These are phyloP conservation scores for Zymoseptoria passerinii DNA, from an alignment of 2,329 filamentous ascomycete species.

Conservation along the genomic window DNA sequence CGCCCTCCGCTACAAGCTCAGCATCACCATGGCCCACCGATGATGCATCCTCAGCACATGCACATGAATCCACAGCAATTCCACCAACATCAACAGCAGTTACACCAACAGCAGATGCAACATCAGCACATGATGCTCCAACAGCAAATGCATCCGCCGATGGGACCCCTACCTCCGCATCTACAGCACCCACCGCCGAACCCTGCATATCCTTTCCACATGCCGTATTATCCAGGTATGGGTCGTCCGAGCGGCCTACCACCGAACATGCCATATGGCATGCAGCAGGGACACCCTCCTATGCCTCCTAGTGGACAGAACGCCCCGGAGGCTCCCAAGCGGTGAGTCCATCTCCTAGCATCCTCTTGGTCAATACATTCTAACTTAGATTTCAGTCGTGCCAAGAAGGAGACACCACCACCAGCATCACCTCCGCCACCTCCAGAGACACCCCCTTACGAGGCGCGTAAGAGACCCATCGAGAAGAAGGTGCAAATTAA, in stretches of 20 bases:
- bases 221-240: conserved; percentile 7
- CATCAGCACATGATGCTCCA: neutral
- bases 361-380: neutral
- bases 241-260: conserved; percentile 10
- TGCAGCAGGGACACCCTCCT: conserved; percentile 5
- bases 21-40: neutral
- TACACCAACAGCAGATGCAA: conserved; percentile 1
- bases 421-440: conserved; percentile 14
- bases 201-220: conserved; percentile 1
- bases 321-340: neutral
- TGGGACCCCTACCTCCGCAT: conserved; percentile 1
- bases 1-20: conserved; percentile 1
- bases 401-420: conserved; percentile 11
- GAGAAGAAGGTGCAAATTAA: conserved; percentile 10
- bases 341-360: neutral
- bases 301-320: neutral
- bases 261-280: conserved; percentile 10
- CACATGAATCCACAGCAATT: conserved; percentile 2
- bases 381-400: conserved; percentile 7
- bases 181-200: neutral
- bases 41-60: conserved; percentile 1
- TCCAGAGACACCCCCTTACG: conserved; percentile 17
- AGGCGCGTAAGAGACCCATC: conserved; percentile 11
- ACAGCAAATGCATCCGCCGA: neutral
- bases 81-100: neutral